Conservation (phyloP, 2,329 filamentous ascomycete species). For the Gaeumannomyces sp. region DNA sequence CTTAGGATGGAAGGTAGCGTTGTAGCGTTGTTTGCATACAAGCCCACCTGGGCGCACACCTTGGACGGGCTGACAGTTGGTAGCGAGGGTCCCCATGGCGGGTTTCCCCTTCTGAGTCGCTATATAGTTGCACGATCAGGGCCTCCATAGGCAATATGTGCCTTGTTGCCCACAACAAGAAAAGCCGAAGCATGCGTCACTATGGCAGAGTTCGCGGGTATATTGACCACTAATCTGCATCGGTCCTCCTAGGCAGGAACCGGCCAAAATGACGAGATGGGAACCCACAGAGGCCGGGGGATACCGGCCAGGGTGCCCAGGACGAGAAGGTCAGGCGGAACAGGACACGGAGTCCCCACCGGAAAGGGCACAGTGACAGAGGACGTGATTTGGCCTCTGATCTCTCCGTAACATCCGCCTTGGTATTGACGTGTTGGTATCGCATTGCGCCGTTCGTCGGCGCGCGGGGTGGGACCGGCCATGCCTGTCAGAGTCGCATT, state of each 20-base stretch:
- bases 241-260: too few species aligned
- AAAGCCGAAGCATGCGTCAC: not conserved
- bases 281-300: not conserved
- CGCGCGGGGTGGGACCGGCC: not conserved
- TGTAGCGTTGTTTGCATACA: not conserved
- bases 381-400: not conserved
- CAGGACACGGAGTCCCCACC: not conserved
- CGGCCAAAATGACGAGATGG: not conserved
- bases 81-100: not conserved
- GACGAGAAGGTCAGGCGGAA: not conserved
- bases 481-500: not conserved
- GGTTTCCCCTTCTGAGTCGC: not conserved
- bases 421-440: not conserved
- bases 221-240: not conserved
- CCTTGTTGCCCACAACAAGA: not conserved
- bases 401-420: not conserved
- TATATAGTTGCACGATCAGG: too few species aligned
- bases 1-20: not conserved
- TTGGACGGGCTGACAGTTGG: not conserved
- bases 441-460: not conserved
- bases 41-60: not conserved
- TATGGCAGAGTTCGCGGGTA: not conserved
- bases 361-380: not conserved
- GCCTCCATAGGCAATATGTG: not conserved
- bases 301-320: not conserved